These are phyloP conservation scores for Pichia sp. DNA, from an alignment of 1,139 yeast genomes.

Conservation along the genomic window DNA sequence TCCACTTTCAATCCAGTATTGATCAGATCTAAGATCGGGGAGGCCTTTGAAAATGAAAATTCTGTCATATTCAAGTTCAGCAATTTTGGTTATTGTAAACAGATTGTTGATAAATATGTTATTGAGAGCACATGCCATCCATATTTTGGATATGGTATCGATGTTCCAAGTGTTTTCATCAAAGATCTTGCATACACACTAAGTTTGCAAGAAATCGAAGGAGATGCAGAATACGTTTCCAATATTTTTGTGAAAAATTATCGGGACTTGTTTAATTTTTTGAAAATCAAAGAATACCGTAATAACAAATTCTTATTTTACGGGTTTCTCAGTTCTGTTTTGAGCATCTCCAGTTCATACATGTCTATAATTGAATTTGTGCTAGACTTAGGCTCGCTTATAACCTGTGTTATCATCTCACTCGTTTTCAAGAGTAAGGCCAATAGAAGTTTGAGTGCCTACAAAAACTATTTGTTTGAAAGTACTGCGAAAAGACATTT, in stretches of 20 bases:
- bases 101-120: conserved; percentile 19
- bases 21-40: conserved; percentile 32
- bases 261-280: conserved; percentile 12
- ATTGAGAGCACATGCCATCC: conserved; percentile 34
- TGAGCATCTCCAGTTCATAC: conserved; percentile 14
- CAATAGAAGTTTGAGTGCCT: conserved; percentile 4
- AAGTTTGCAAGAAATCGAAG: conserved; percentile 38
- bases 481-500: conserved; percentile 4
- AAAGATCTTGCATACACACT: conserved; percentile 49
- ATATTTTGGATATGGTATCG: conserved; percentile 39
- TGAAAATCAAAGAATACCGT: not conserved
- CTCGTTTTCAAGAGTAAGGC: conserved; percentile 14
- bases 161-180: conserved; percentile 43
- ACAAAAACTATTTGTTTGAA: conserved; percentile 6
- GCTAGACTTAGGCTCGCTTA: conserved; percentile 16
- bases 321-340: conserved; percentile 6
- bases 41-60: conserved; percentile 5
- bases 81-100: conserved; percentile 48
- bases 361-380: conserved; percentile 11
- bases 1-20: conserved; percentile 16
- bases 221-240: conserved; percentile 38
- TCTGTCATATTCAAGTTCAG: conserved; percentile 37
- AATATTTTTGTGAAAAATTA: conserved; percentile 35
- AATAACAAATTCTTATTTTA: not conserved
- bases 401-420: conserved; percentile 15